These are phyloP conservation scores for Xylariaceae sp. DNA, from an alignment of 2,329 filamentous ascomycete genomes.

Conservation along the genomic window DNA sequence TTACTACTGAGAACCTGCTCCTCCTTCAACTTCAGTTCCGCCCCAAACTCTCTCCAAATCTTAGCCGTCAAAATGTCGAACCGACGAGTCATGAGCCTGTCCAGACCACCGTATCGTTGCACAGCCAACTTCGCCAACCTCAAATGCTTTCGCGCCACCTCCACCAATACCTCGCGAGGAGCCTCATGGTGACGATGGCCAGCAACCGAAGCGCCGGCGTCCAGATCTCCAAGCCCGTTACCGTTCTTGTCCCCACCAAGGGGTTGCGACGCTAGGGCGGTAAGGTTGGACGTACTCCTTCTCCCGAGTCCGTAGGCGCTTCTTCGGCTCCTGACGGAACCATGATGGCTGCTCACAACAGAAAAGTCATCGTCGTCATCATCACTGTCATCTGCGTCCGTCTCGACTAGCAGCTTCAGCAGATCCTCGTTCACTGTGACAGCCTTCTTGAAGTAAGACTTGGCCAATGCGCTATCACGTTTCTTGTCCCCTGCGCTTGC, in stretches of 20 bases:
- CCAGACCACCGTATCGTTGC: slow-evolving; percentile 22
- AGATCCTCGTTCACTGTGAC: slow-evolving; percentile 25
- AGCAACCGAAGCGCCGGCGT: background rate
- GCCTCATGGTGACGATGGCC: slow-evolving; percentile 9
- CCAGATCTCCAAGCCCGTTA: background rate
- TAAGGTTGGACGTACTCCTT: slow-evolving; percentile 6
- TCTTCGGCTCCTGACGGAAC: slow-evolving; percentile 10
- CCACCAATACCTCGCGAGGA: slow-evolving; percentile 19
- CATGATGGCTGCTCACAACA: slow-evolving; percentile 15
- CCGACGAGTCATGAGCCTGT: slow-evolving; percentile 8
- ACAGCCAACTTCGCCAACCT: slow-evolving; percentile 19
- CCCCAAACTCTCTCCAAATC: slow-evolving; percentile 20
- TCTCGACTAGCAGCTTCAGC: slow-evolving; percentile 23
- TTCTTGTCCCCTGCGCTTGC: slow-evolving; percentile 15
- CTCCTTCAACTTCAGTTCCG: slow-evolving; percentile 22
- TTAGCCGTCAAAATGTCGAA: slow-evolving; percentile 16
- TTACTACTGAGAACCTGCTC: slow-evolving; percentile 18
- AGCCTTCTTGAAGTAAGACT: slow-evolving; percentile 24
- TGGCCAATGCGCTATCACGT: slow-evolving; percentile 16
- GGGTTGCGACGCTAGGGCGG: background rate
- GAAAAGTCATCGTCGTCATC: slow-evolving; percentile 27
- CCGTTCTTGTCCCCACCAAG: background rate
- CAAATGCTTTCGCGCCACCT: slow-evolving; percentile 23
- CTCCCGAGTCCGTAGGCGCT: slow-evolving; percentile 8
- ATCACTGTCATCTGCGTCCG: slow-evolving; percentile 24